phyloP scores from a whole-genome alignment of 2,329 filamentous ascomycete species.

The Aschersonia sp. region DNA sequence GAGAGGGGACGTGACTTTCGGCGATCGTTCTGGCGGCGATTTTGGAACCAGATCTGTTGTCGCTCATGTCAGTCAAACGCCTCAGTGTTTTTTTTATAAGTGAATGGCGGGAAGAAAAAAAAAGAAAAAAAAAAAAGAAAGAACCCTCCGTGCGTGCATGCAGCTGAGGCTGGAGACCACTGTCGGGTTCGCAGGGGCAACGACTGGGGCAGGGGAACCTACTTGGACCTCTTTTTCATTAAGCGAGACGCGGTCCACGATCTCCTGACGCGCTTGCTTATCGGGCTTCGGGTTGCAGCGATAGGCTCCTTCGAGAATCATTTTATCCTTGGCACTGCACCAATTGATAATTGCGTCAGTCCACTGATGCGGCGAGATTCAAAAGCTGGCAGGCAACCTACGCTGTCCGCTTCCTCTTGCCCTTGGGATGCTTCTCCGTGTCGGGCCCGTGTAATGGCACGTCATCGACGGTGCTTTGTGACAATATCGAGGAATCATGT shows the following conservation, averaged over 20 bases:
- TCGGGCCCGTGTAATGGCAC: slow-evolving; percentile 5
- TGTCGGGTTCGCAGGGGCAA: no score
- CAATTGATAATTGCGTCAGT: slow-evolving; percentile 10
- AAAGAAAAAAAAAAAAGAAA: no score
- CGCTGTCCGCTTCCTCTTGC: slow-evolving; percentile 49
- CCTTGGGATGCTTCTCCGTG: slow-evolving; percentile 36
- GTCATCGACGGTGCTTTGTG: slow-evolving; percentile 4
- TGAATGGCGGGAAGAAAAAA: no score
- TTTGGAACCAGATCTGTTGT: slow-evolving; percentile 93
- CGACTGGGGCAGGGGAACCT: slow-evolving; percentile 17
- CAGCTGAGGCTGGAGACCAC: no score
- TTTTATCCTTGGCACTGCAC: slow-evolving; percentile 70
- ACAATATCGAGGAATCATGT: slow-evolving; percentile 9
- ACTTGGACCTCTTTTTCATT: slow-evolving; percentile 97
- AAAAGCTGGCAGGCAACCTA: slow-evolving; percentile 22
- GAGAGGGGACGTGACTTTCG: slow-evolving; percentile 75
- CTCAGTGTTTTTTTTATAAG: background rate
- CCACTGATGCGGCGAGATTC: background rate
- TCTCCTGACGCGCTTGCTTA: slow-evolving; percentile 70
- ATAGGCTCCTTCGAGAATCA: slow-evolving; percentile 76
- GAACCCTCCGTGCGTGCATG: no score
- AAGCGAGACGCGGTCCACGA: slow-evolving; percentile 72
- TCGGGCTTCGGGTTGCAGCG: slow-evolving; percentile 78
- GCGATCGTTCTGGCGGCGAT: slow-evolving; percentile 81
- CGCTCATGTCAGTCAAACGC: background rate